Base-by-base conservation (phyloP, 2,329 filamentous ascomycete genomes). In the Talaromyces marneffei region DNA sequence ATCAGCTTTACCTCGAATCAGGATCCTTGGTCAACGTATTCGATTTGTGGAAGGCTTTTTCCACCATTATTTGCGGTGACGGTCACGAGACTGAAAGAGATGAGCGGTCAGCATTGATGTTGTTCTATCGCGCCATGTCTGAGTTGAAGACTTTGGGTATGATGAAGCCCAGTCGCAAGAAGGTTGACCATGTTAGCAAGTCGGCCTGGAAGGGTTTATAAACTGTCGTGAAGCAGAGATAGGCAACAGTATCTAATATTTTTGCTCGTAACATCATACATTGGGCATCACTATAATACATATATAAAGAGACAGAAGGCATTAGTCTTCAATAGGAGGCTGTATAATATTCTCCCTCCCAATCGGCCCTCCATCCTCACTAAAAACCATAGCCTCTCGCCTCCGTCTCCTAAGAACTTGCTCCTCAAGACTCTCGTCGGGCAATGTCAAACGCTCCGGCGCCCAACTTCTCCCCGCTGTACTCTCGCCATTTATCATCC, bases 131-230 rank as follows among this genome's bases (percentile, higher is more conserved):
- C 63, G 90, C 85, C 4, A 75, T 97, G 64, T 91, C 93, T 0
- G 94, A 99, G 74, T 75, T 99, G 72, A 88, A 87, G 73, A 85
- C 87, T 59, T 80, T 99, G 69, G 94, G 94, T 7, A 88, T 97
- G 76, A 83, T 97, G 64, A 97, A 94, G 78, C 83, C 84, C 64
- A 97, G 89, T 70, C 90, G 88, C 76, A 96, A 92, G 80, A 96
- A 96, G 80, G 85, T 87, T 25, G 94, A 97, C 72, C 93, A 97
- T 76, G 79, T 97, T 67, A 87, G 91, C 40, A 97, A 97, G 79
- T 81, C 92, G 37, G 78, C 82, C 57, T 90, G 87, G 86, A 92
- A 89, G 72, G 94, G 93, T 1, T 57, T 76, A 40, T 76, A 70
- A 57, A 9, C 6, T 48, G 25, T 56, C 8, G 23, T 46, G 14